Percentiles rank a stretch among this genome's conserved stretches.
These are phyloP conservation scores for Penicillium sp. DNA, from an alignment of 2,329 filamentous ascomycete genomes.

Conservation along the genomic window DNA sequence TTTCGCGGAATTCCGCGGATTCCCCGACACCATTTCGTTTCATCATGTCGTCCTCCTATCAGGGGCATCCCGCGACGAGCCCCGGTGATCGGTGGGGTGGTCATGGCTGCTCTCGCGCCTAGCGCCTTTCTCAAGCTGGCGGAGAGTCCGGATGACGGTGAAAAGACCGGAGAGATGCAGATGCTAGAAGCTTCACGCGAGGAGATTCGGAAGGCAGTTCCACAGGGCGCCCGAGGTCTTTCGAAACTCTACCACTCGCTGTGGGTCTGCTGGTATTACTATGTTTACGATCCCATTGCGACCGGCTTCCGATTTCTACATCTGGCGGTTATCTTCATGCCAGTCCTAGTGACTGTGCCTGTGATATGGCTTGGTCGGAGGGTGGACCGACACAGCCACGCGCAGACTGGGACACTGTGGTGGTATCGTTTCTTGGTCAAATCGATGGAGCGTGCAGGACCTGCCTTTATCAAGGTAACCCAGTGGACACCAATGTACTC, in stretches of 20 bases:
- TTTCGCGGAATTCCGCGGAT: conserved; percentile 39
- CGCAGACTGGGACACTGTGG: conserved; percentile 79
- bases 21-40: conserved; percentile 28
- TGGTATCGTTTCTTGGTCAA: conserved; percentile 88
- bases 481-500: not conserved
- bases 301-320: conserved; percentile 86
- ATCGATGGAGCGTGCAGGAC: conserved; percentile 87
- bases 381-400: conserved; percentile 61
- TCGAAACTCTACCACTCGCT: conserved; percentile 56
- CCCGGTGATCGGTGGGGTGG: conserved; percentile 27
- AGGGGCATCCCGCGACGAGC: conserved; percentile 19
- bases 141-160: conserved; percentile 46
- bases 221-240: conserved; percentile 58
- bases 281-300: conserved; percentile 67
- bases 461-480: conserved; percentile 89
- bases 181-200: conserved; percentile 79
- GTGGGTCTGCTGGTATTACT: conserved; percentile 62
- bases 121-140: conserved; percentile 57
- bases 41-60: conserved; percentile 23
- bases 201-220: conserved; percentile 68
- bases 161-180: conserved; percentile 70
- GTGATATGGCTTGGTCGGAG: conserved; percentile 71
- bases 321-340: conserved; percentile 81
- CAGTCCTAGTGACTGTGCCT: conserved; percentile 76
- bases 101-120: conserved; percentile 50